Conservation (phyloP, 768 basidiomycete species). For the Porphyrellus cyaneotinctus region DNA sequence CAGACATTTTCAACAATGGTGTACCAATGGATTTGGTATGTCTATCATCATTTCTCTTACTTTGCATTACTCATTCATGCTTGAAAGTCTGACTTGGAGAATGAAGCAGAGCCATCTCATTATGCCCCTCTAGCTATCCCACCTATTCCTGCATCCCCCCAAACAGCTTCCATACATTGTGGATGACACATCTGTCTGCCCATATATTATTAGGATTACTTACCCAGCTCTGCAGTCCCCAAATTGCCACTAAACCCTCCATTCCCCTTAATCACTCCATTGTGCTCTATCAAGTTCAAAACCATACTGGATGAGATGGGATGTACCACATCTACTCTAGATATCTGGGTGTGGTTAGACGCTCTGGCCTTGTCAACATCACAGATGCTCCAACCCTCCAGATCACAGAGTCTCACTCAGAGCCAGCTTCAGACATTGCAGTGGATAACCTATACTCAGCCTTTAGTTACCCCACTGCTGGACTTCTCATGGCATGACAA, state of each 20-base stretch:
- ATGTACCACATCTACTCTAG: neutral
- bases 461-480: too few species aligned
- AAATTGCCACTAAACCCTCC: neutral
- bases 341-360: neutral
- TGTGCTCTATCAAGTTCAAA: neutral
- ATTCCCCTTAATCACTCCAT: too few species aligned
- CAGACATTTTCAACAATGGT: neutral
- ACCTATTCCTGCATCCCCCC: neutral
- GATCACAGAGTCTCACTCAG: too few species aligned
- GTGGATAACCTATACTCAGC: too few species aligned
- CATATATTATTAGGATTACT: too few species aligned
- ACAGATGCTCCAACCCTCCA: neutral
- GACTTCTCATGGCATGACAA: too few species aligned
- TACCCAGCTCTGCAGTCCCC: too few species aligned
- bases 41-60: neutral
- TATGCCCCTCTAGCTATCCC: neutral
- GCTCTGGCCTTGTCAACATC: neutral
- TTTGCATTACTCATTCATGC: neutral
- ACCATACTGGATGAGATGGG: neutral
- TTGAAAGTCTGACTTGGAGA: neutral
- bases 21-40: neutral
- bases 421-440: too few species aligned
- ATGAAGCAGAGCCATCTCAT: neutral
- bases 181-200: too few species aligned
- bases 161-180: too few species aligned